Evolutionary conservation across 2,329 filamentous ascomycete genomes (phyloP).

Genomic region (Pseudogymnoascus destructans): DNA sequence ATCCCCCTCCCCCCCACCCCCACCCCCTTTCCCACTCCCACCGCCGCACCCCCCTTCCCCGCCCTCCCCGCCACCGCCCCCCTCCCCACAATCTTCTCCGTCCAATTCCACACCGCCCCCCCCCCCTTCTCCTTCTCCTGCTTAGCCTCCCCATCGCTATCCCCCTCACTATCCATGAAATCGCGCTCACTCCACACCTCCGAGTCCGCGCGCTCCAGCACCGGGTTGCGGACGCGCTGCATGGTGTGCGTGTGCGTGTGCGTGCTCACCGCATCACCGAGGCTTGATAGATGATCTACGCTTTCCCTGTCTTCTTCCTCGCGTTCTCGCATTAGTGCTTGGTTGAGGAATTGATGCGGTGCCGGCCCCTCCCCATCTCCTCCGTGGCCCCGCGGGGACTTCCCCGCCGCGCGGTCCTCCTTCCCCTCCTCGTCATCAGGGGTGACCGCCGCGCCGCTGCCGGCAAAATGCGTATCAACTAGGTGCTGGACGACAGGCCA

Average conservation of each 20-base stretch:
- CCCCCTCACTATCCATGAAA: slow-evolving; percentile 42
- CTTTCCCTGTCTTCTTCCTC: not conserved
- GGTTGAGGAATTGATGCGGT: not conserved
- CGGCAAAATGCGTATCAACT: slow-evolving; percentile 86
- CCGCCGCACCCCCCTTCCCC: not conserved
- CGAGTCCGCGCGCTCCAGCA: slow-evolving; percentile 33
- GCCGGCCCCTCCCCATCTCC: not conserved
- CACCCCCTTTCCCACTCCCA: not conserved
- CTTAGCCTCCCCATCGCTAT: slow-evolving; percentile 31
- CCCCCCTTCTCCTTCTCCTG: slow-evolving; percentile 13
- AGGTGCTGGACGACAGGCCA: slow-evolving; percentile 96
- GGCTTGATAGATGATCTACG: not conserved
- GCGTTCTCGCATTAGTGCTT: slow-evolving; percentile 7
- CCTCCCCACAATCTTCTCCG: slow-evolving; percentile 41
- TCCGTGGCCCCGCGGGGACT: slow-evolving; percentile 28
- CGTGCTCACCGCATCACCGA: not conserved
- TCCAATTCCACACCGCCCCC: slow-evolving; percentile 37
- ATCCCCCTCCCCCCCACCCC: not conserved
- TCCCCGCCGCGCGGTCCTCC: slow-evolving; percentile 50
- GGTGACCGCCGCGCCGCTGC: slow-evolving; percentile 51
- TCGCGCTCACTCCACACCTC: slow-evolving; percentile 54
- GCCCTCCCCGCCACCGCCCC: not conserved
- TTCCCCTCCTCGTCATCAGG: slow-evolving; percentile 54
- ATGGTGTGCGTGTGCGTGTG: not conserved
- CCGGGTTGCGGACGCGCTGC: not conserved